phyloP scores from a whole-genome alignment of 208 protist genomes.

The Sergeia podlipaevii region DNA sequence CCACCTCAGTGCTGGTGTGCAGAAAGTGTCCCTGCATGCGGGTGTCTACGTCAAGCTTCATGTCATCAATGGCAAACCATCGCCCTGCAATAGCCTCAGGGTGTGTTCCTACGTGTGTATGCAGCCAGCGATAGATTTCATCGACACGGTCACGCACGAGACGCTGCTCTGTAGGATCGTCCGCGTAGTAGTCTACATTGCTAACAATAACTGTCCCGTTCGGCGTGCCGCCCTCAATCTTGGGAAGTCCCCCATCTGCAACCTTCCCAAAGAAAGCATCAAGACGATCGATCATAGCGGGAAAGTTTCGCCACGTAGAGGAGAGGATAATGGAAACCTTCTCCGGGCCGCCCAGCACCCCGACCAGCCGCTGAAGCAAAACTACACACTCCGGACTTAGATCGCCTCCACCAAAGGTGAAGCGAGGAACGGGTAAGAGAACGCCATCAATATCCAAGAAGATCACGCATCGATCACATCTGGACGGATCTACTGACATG shows the following conservation, averaged over 20 bases:
- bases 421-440: slow-evolving; percentile 72
- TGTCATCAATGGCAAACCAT: slow-evolving; percentile 87
- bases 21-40: slow-evolving; percentile 79
- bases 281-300: slow-evolving; percentile 57
- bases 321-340: slow-evolving; percentile 80
- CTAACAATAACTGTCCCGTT: slow-evolving; percentile 68
- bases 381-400: slow-evolving; percentile 48
- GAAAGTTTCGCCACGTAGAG: slow-evolving; percentile 80
- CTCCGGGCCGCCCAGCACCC: slow-evolving; percentile 29
- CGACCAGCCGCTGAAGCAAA: slow-evolving; percentile 39
- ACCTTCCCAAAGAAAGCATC: slow-evolving; percentile 50
- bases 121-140: slow-evolving; percentile 75
- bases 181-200: slow-evolving; percentile 70
- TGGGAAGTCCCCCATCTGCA: slow-evolving; percentile 31
- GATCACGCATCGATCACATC: slow-evolving; percentile 59
- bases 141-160: slow-evolving; percentile 83
- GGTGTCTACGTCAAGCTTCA: slow-evolving; percentile 80
- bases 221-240: slow-evolving; percentile 49
- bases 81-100: slow-evolving; percentile 75
- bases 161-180: slow-evolving; percentile 73
- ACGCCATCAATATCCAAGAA: slow-evolving; percentile 88
- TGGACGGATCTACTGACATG: slow-evolving; percentile 10
- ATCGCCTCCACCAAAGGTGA: slow-evolving; percentile 81
- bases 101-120: slow-evolving; percentile 57
- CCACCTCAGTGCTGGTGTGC: slow-evolving; percentile 66